Percentiles rank a stretch among this genome's conserved stretches.
Conservation (phyloP, 2,329 filamentous ascomycete genomes). For the Cyphellophora europaea region DNA sequence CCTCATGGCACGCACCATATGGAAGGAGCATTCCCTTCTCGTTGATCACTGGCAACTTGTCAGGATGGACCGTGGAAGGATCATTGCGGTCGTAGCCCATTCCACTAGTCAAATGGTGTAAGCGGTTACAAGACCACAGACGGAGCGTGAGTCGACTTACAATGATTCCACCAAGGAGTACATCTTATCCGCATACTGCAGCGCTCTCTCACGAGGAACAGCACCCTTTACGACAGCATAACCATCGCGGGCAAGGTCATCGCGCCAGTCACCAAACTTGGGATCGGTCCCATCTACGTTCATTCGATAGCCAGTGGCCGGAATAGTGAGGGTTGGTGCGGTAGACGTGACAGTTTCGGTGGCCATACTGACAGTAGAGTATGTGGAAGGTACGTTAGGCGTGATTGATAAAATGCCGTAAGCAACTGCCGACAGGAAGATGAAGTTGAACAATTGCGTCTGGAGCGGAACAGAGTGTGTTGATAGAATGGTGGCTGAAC, state of each 20-base stretch:
- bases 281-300: too few relatives aligned
- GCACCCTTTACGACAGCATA: slow-evolving; percentile 39
- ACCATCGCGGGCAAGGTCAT: slow-evolving; percentile 27
- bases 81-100: slow-evolving; percentile 31
- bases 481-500: too few relatives aligned
- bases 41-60: slow-evolving; percentile 33
- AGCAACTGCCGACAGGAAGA: too few relatives aligned
- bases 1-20: slow-evolving; percentile 40
- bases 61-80: slow-evolving; percentile 31
- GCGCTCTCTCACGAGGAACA: slow-evolving; percentile 31
- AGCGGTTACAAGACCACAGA: not conserved
- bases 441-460: too few relatives aligned
- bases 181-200: slow-evolving; percentile 29
- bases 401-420: too few relatives aligned
- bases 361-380: too few relatives aligned
- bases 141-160: slow-evolving; percentile 6
- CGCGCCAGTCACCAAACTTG: slow-evolving; percentile 4
- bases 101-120: slow-evolving; percentile 16
- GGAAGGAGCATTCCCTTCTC: slow-evolving; percentile 41
- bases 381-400: too few relatives aligned
- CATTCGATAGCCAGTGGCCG: too few relatives aligned
- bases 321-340: too few relatives aligned
- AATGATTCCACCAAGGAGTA: slow-evolving; percentile 35
- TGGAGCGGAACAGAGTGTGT: too few relatives aligned
- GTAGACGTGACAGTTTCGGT: too few relatives aligned